Evolutionary conservation across 2,329 filamentous ascomycete genomes (phyloP), one percentile per base, ranked within the genome.

Genomic region (Penicillium sp.): DNA sequence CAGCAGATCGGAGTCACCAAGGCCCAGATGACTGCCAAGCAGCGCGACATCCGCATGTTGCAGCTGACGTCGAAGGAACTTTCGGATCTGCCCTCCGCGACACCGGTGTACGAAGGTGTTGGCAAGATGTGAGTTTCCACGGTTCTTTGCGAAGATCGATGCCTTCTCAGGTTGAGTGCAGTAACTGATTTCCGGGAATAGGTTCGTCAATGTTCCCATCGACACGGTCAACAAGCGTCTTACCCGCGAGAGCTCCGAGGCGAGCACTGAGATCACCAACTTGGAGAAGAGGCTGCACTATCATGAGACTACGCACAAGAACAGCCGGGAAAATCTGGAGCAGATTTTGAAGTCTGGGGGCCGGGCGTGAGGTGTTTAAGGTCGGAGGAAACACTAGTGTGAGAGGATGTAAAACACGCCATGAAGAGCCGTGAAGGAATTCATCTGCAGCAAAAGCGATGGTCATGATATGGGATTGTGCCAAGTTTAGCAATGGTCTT

Each of bases 221-320:
- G 74, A 82, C 18, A 82, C 85, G 18, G 82, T 97, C 60, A 86
- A 90, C 67, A 81, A 85, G 63, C 88, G 94, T 61, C 80, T 97
- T 51, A 80, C 85, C 33, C 76, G 79, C 40, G 91, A 96, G 74
- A 86, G 85, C 51, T 83, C 87, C 64, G 84, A 87, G 46, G 76
- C 92, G 56, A 87, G 91, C 63, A 79, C 81, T 25, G 92, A 96
- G 63, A 84, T 96, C 55, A 81, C 88, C 36, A 87, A 87, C 58
- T 75, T 97, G 58, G 86, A 89, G 61, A 95, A 97, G 81, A 91
- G 90, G 72, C 78, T 96, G 64, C 84, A 92, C 63, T 97, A 96
- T 68, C 80, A 97, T 40, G 92, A 97, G 77, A 95, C 90, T 51
- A 97, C 94, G 44, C 88, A 90, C 69, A 91, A 95, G 77, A 99